These are phyloP conservation scores for Plasmodium reichenowi DNA, from an alignment of 169 alveolate genomes.

Conservation along the genomic window DNA sequence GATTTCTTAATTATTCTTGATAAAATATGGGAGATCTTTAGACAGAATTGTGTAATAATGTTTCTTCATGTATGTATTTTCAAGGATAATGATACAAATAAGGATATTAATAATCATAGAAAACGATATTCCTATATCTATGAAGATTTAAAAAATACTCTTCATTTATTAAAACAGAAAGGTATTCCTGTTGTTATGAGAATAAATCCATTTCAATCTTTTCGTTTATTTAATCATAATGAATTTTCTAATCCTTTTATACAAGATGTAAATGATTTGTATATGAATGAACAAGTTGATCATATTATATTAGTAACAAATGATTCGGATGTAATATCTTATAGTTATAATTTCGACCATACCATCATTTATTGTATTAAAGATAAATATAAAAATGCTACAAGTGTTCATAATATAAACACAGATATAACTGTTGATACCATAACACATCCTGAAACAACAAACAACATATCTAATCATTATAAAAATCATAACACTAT, in stretches of 20 bases:
- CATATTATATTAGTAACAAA: conserved; percentile 11
- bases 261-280: conserved; percentile 4
- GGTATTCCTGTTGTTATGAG: conserved; percentile 18
- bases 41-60: conserved; percentile 34
- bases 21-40: conserved; percentile 23
- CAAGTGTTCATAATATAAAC: too few relatives aligned
- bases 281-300: conserved; percentile 5
- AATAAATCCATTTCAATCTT: neutral
- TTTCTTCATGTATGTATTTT: conserved; percentile 5
- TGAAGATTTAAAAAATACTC: conserved; percentile 4
- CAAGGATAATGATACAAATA: conserved; percentile 3
- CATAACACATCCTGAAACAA: too few relatives aligned
- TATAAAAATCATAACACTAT: neutral
- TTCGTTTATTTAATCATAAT: neutral
- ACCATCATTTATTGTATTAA: neutral
- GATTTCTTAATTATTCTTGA: conserved; percentile 26
- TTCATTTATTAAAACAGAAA: conserved; percentile 18
- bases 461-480: neutral
- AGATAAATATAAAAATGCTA: neutral
- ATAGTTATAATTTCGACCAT: conserved; percentile 3
- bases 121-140: conserved; percentile 1
- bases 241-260: neutral
- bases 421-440: too few relatives aligned
- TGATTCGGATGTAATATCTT: conserved; percentile 23
- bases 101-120: neutral